Evolutionary conservation across 768 basidiomycete species (phyloP).

Genomic region (Tylopilus cervinicoccineus): DNA sequence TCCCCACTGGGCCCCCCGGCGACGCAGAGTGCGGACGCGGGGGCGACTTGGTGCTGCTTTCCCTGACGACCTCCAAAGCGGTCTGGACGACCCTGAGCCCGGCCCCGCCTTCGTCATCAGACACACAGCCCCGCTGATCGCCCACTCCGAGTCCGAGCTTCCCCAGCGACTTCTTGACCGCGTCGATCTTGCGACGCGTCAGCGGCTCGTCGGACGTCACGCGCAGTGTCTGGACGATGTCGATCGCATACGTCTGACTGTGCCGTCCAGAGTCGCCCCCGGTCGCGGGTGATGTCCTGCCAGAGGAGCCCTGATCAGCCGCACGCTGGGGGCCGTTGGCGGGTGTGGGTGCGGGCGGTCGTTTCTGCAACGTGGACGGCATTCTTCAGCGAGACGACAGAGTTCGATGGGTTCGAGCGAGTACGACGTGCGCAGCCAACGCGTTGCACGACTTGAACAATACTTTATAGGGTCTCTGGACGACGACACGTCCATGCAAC

Average conservation of each 20-base stretch:
- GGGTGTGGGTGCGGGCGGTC: conserved; percentile 5
- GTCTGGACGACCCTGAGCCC: conserved; percentile 28
- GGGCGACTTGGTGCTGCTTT: conserved; percentile 4
- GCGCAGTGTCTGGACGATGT: conserved; percentile 29
- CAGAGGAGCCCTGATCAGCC: conserved; percentile 12
- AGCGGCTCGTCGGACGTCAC: conserved; percentile 27
- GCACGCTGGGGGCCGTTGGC: conserved; percentile 1
- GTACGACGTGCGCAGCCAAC: conserved; percentile 1
- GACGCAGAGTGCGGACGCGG: conserved; percentile 23
- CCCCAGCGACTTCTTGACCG: conserved; percentile 28
- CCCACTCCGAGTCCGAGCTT: conserved; percentile 18
- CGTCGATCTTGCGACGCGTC: conserved; percentile 24
- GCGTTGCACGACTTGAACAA: background rate
- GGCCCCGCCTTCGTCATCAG: conserved; percentile 23
- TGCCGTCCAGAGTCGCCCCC: background rate
- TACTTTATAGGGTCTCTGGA: conserved; percentile 20
- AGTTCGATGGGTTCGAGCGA: background rate
- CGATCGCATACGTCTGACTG: conserved; percentile 24
- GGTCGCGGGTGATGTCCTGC: background rate
- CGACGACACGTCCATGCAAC: conserved; percentile 15
- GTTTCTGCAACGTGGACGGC: conserved; percentile 21
- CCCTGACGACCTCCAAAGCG: conserved; percentile 21
- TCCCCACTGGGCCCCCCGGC: conserved; percentile 10
- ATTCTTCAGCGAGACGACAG: conserved; percentile 2
- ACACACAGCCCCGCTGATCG: conserved; percentile 29